These are phyloP conservation scores for Cladosporium sp. DNA, from an alignment of 2,329 filamentous ascomycete species.

Conservation along the genomic window DNA sequence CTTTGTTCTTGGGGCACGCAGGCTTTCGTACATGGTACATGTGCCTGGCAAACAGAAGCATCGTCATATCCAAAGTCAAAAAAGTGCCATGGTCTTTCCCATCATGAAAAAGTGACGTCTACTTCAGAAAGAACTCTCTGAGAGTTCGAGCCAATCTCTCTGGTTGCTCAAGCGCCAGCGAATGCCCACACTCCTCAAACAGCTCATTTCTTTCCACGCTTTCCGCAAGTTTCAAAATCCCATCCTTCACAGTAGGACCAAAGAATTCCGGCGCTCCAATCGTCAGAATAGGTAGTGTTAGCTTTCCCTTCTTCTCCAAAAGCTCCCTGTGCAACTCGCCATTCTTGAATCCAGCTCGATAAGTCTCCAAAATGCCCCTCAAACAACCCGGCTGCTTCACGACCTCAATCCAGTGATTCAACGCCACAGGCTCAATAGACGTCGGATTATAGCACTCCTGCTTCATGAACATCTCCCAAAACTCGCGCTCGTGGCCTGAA, in stretches of 20 bases:
- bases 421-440: slow-evolving; percentile 30
- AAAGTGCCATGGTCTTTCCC: neutral
- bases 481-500: slow-evolving; percentile 35
- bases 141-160: slow-evolving; percentile 26
- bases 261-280: slow-evolving; percentile 36
- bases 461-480: slow-evolving; percentile 39
- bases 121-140: slow-evolving; percentile 24
- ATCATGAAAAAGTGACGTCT: neutral
- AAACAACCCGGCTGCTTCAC: slow-evolving; percentile 31
- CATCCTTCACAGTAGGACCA: slow-evolving; percentile 29
- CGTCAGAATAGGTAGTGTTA: slow-evolving; percentile 31
- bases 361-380: slow-evolving; percentile 34
- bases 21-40: too few relatives aligned
- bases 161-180: slow-evolving; percentile 33
- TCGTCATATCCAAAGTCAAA: too few relatives aligned
- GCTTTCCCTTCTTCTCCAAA: slow-evolving; percentile 23
- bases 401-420: slow-evolving; percentile 32
- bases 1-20: too few relatives aligned
- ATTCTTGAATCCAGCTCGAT: slow-evolving; percentile 32
- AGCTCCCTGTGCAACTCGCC: slow-evolving; percentile 28
- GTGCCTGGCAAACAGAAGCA: too few relatives aligned
- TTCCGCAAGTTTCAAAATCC: slow-evolving; percentile 28
- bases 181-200: slow-evolving; percentile 34
- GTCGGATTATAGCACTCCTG: slow-evolving; percentile 38
- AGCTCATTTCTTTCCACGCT: slow-evolving; percentile 29